phyloP scores from a whole-genome alignment of 768 basidiomycete species.

The Chlorophyllum brunneum region DNA sequence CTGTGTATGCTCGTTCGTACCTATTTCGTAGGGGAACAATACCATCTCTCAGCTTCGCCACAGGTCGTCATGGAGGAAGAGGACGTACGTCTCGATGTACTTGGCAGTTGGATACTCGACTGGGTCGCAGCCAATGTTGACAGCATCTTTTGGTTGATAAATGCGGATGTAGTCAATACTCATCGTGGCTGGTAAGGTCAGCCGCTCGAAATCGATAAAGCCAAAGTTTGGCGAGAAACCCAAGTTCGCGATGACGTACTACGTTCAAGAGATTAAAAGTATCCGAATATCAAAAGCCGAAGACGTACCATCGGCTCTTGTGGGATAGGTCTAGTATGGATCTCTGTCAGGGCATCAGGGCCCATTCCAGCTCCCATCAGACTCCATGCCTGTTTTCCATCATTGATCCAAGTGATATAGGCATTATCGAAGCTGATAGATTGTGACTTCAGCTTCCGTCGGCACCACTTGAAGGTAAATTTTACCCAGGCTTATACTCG shows the following conservation, averaged over 20 bases:
- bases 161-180: conserved; percentile 81
- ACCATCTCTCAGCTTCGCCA: too few species aligned
- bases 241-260: conserved; percentile 71
- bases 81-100: conserved; percentile 69
- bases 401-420: conserved; percentile 78
- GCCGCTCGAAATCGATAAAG: conserved; percentile 50
- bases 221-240: conserved; percentile 72
- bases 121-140: conserved; percentile 70
- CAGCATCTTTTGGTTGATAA: conserved; percentile 47
- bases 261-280: neutral
- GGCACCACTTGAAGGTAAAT: neutral
- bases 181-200: conserved; percentile 60
- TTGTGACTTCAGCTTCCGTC: neutral
- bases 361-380: conserved; percentile 53
- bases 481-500: conserved; percentile 50
- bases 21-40: conserved; percentile 16
- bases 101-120: conserved; percentile 63
- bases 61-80: neutral
- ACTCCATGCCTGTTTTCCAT: conserved; percentile 62
- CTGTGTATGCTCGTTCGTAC: conserved; percentile 36
- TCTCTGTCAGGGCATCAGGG: conserved; percentile 47
- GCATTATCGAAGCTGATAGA: conserved; percentile 23
- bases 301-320: conserved; percentile 65
- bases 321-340: conserved; percentile 55
- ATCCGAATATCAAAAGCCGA: conserved; percentile 25